These are phyloP conservation scores for Penicillium cosmopolitanum DNA, from an alignment of 495 filamentous ascomycete species.

Conservation along the genomic window DNA sequence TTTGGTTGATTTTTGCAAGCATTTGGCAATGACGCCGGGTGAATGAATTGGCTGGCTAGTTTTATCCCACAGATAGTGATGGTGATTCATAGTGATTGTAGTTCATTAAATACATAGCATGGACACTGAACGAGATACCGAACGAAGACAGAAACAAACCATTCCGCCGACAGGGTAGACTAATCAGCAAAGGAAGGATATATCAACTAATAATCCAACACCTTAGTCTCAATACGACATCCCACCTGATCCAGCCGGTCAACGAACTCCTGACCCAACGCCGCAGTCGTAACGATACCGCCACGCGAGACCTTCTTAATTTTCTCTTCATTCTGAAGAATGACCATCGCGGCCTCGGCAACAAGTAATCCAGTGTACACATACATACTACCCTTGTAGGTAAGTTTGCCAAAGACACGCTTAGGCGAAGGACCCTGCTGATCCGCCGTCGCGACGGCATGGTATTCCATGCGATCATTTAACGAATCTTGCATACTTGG, in stretches of 20 bases:
- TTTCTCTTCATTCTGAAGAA: constrained; percentile 66
- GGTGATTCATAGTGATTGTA: not conserved
- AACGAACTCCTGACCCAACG: constrained; percentile 74
- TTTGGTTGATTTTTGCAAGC: no score
- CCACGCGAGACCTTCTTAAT: constrained; percentile 61
- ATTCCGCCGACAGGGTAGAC: not conserved
- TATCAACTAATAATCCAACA: constrained; percentile 35
- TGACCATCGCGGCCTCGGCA: constrained; percentile 69
- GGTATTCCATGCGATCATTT: constrained; percentile 65
- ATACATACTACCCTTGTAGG: constrained; percentile 67
- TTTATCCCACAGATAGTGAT: no score
- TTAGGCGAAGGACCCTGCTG: constrained; percentile 40
- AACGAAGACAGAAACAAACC: not conserved
- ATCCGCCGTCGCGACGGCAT: constrained; percentile 68
- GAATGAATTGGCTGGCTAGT: no score
- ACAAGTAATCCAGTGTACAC: constrained; percentile 68
- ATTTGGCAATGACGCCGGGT: no score
- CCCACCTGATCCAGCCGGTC: constrained; percentile 69
- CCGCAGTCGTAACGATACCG: constrained; percentile 83
- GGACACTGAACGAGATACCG: not conserved
- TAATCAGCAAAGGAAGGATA: not conserved
- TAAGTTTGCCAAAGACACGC: constrained; percentile 61
- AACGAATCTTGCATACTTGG: constrained; percentile 58
- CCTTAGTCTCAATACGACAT: constrained; percentile 60
- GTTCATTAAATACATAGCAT: not conserved